Evolutionary conservation across 2,329 filamentous ascomycete genomes (phyloP), one percentile per base, ranked within the genome.

Genomic region (Diaporthe batatas): DNA sequence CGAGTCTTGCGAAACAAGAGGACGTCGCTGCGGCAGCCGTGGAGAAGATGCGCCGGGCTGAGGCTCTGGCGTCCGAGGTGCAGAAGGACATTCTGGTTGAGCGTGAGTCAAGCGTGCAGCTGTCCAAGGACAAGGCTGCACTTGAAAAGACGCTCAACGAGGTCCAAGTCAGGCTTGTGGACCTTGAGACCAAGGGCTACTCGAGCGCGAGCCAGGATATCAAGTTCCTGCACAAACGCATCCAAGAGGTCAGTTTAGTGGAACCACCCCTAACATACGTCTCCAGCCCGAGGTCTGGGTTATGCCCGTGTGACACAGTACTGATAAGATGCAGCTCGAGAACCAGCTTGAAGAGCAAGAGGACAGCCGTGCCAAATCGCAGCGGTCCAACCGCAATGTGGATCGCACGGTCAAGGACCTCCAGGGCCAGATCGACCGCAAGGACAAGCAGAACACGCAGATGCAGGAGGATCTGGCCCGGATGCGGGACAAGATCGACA

Each of bases 121-220:
- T 98, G 71, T 94, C 96, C 81, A 95, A 95, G 81, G 94, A 98
- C 77, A 98, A 98, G 85, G 94, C 93, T 3, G 89, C 89, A 0
- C 86, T 99, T 54, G 96, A 98, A 85, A 98, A 98, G 86, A 91
- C 90, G 70, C 86, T 97, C 67, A 98, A 95, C 81, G 96, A 99
- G 81, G 88, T 96, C 34, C 96, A 98, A 82, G 89, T 98, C 69
- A 91, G 91, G 79, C 90, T 97, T 71, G 92, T 99, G 68, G 96
- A 98, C 80, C 88, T 98, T 11, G 96, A 99, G 85, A 98, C 96
- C 55, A 98, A 98, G 86, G 95, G 95, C 69, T 98, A 97, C 84
- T 96, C 95, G 25, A 97, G 92, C 76, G 94, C 94, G 32, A 98
- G 95, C 81, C 94, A 98, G 79, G 96, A 98, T 83, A 94, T 98